A percentile compares a stretch with the other conserved stretches of the same genome.
phyloP scores from a whole-genome alignment of 306 rosid genomes.

The Trifolium subterraneum region DNA sequence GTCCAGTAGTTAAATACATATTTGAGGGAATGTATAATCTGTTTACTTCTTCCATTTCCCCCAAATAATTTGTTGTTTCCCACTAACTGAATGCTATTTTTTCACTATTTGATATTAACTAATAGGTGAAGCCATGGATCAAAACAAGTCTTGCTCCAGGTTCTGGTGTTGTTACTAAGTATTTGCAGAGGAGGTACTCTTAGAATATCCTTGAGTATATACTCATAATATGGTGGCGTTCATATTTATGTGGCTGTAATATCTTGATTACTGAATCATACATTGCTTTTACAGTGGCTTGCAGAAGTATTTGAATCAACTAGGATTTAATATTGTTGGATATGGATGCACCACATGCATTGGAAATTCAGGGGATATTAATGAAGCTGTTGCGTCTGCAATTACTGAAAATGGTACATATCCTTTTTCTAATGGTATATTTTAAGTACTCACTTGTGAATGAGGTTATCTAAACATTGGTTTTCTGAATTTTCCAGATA shows the following conservation, averaged over 20 bases:
- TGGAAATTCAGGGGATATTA: slow-evolving; percentile 94
- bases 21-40: slow-evolving; percentile 7
- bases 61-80: slow-evolving; percentile 4
- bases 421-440: slow-evolving; percentile 32
- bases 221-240: neutral
- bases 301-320: slow-evolving; percentile 89
- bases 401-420: slow-evolving; percentile 80
- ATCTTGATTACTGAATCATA: slow-evolving; percentile 34
- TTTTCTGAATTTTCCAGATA: slow-evolving; percentile 58
- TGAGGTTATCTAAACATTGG: slow-evolving; percentile 32
- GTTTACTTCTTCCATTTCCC: neutral
- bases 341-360: slow-evolving; percentile 99
- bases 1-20: slow-evolving; percentile 23
- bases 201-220: slow-evolving; percentile 22
- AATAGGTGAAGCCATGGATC: slow-evolving; percentile 95
- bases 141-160: slow-evolving; percentile 99
- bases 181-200: slow-evolving; percentile 77
- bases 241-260: slow-evolving; percentile 21
- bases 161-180: slow-evolving; percentile 96
- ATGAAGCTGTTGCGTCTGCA: slow-evolving; percentile 85
- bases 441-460: slow-evolving; percentile 18
- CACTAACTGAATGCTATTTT: slow-evolving; percentile 38
- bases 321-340: slow-evolving; percentile 89
- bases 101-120: slow-evolving; percentile 35
- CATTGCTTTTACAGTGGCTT: slow-evolving; percentile 63